A percentile compares a stretch with the other conserved stretches of the same genome.
phyloP scores from a whole-genome alignment of 306 rosid species.

The Mucuna pruriens region DNA sequence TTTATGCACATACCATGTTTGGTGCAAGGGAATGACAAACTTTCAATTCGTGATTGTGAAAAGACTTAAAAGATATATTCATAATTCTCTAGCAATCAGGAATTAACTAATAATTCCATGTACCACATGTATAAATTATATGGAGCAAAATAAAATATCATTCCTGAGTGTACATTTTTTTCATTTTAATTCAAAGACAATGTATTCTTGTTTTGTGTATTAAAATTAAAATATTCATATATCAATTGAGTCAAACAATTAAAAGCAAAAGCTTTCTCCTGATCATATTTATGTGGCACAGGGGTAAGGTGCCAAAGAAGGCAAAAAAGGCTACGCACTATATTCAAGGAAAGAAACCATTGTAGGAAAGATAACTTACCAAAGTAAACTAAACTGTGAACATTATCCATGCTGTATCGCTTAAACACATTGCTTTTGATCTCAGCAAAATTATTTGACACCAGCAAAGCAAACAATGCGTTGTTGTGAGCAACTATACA shows the following conservation, averaged over 20 bases:
- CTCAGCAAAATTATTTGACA: conserved; percentile 97
- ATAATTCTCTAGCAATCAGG: neutral
- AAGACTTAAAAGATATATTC: neutral
- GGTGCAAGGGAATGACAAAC: neutral
- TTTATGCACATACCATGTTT: neutral
- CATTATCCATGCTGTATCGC: conserved; percentile 87
- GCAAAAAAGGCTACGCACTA: neutral
- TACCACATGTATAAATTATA: neutral
- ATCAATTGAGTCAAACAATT: neutral
- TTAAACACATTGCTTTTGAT: conserved; percentile 95
- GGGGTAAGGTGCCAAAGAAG: neutral
- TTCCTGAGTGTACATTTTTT: neutral
- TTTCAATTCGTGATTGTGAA: neutral
- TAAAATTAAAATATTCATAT: neutral
- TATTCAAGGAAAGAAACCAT: neutral
- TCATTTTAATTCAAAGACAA: neutral
- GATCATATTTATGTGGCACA: conserved; percentile 4
- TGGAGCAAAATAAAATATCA: conserved; percentile 5
- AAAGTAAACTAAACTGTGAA: conserved; percentile 90
- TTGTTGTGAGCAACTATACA: conserved; percentile 98
- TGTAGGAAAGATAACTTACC: conserved; percentile 64
- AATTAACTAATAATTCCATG: neutral
- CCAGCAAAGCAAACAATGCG: conserved; percentile 90
- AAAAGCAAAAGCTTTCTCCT: neutral
- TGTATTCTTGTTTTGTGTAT: neutral